phyloP scores from a whole-genome alignment of 2,329 filamentous ascomycete genomes.

The Botryotinia convoluta region DNA sequence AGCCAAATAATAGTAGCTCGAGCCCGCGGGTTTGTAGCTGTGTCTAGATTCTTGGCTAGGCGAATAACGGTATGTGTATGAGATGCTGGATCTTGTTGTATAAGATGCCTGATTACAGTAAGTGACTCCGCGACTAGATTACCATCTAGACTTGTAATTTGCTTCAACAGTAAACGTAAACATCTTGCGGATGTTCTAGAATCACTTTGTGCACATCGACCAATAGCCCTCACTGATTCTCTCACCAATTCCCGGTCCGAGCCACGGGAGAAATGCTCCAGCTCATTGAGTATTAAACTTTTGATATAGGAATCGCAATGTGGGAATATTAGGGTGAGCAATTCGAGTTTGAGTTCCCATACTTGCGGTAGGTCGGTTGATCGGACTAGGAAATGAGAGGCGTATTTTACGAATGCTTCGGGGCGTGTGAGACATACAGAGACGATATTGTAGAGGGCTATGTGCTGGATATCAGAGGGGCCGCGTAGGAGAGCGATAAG shows the following conservation, averaged over 20 bases:
- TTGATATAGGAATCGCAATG: slow-evolving; percentile 73
- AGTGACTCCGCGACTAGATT: slow-evolving; percentile 87
- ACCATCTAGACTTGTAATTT: slow-evolving; percentile 85
- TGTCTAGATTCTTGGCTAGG: slow-evolving; percentile 87
- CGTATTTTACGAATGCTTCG: slow-evolving; percentile 79
- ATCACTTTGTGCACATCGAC: slow-evolving; percentile 83
- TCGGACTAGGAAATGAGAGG: slow-evolving; percentile 84
- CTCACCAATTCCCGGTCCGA: slow-evolving; percentile 74
- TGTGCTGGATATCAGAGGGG: slow-evolving; percentile 81
- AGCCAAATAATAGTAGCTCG: slow-evolving; percentile 96
- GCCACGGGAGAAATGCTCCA: slow-evolving; percentile 86
- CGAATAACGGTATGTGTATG: slow-evolving; percentile 85
- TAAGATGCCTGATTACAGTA: slow-evolving; percentile 92
- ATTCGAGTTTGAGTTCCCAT: slow-evolving; percentile 88
- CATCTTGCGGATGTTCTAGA: slow-evolving; percentile 71
- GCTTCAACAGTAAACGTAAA: slow-evolving; percentile 75
- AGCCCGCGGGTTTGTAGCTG: slow-evolving; percentile 80
- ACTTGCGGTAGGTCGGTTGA: slow-evolving; percentile 76
- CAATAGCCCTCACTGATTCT: slow-evolving; percentile 89
- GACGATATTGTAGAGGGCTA: slow-evolving; percentile 91
- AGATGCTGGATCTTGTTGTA: slow-evolving; percentile 80
- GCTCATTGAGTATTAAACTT: slow-evolving; percentile 82
- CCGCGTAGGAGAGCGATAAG: slow-evolving; percentile 81
- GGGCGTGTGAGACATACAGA: slow-evolving; percentile 80
- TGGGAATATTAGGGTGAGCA: slow-evolving; percentile 87